Evolutionary conservation across 2,329 filamentous ascomycete species (phyloP), one percentile per base, ranked within the genome.

Genomic region (Pseudogymnoascus sp.): DNA sequence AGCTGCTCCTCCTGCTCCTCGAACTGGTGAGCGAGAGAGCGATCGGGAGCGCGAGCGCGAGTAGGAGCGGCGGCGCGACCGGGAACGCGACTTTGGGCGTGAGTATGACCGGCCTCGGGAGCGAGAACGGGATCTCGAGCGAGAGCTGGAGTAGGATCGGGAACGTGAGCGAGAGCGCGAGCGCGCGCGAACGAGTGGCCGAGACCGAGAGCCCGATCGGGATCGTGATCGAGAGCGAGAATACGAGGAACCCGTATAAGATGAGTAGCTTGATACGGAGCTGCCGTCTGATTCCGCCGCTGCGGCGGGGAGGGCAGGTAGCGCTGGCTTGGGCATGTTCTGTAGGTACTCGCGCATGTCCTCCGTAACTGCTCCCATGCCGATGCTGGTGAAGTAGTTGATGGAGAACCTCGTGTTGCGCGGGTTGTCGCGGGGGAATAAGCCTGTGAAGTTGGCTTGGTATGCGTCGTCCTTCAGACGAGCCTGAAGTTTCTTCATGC

Each of bases 341-440:
- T 93, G 89, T 63, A 99, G 82, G 73, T 89, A 87, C 71, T 96
- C 91, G 75, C 95, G 88, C 91, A 97, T 96, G 68, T 92, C 90
- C 73, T 99, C 95, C 1, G 95, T 99, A 66, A 99, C 82, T 23
- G 85, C 86, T 73, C 95, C 95, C 90, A 99, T 96, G 64, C 93
- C 92, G 71, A 99, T 96, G 71, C 92, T 95, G 8, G 95, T 99
- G 75, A 99, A 97, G 82, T 97, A 99, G 78, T 99, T 99, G 86
- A 99, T 96, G 60, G 93, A 91, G 81, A 99, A 99, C 62, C 93
- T 87, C 40, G 93, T 92, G 76, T 97, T 95, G 73, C 90, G 88
- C 23, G 92, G 86, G 71, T 92, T 91, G 74, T 97, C 93, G 65
- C 81, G 88, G 0, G 95, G 95, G 81, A 99, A 97, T 46, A 99